Evolutionary conservation across 2,329 filamentous ascomycete genomes (phyloP).

Genomic region (Alternaria sp.): DNA sequence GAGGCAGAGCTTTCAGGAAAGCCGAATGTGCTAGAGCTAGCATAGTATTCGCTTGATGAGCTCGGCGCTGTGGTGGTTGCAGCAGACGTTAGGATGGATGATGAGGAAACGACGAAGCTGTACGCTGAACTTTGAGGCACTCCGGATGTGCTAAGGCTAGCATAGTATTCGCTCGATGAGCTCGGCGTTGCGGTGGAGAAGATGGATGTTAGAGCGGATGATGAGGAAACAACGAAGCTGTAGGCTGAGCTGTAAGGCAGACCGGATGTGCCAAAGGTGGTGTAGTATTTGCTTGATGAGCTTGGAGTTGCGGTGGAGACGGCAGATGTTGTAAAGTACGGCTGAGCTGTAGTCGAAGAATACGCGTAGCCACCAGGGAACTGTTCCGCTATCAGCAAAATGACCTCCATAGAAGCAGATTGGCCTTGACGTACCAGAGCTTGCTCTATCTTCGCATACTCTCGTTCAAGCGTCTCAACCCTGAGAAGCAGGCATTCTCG

Average conservation of each 20-base stretch:
- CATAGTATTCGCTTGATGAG: neutral
- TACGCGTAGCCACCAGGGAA: neutral
- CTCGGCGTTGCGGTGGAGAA: neutral
- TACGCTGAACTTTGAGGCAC: neutral
- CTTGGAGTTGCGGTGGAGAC: neutral
- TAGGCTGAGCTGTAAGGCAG: neutral
- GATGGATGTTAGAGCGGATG: neutral
- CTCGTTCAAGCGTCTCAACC: neutral
- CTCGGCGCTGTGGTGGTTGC: neutral
- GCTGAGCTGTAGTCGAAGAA: neutral
- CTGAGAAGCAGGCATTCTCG: neutral
- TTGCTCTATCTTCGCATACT: neutral
- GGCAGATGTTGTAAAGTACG: neutral
- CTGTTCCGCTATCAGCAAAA: too few species aligned
- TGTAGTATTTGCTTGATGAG: neutral
- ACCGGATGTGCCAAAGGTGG: neutral
- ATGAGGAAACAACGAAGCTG: neutral
- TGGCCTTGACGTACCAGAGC: neutral
- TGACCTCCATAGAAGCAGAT: too few species aligned
- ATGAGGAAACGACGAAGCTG: neutral
- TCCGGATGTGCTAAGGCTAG: neutral
- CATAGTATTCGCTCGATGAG: neutral
- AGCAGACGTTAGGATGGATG: neutral
- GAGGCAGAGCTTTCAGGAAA: neutral
- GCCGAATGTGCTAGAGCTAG: neutral